Evolutionary conservation across 73 alveolate genomes (phyloP).

Genomic region (Blepharisma japonicum): DNA sequence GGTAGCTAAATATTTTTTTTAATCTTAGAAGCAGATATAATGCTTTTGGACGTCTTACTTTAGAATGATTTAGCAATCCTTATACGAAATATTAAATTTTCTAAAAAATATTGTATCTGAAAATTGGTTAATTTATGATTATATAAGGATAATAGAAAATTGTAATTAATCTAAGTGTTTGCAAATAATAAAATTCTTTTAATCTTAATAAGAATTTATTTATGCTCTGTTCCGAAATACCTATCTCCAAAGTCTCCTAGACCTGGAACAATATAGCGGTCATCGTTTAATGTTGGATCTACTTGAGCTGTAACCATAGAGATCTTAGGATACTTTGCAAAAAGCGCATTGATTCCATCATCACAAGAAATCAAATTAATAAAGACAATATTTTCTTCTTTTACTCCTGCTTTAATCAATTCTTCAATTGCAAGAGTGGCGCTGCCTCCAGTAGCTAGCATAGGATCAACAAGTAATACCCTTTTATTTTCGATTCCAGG

Average conservation of each 20-base stretch:
- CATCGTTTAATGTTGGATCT: conserved; percentile 58
- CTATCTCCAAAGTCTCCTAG: conserved; percentile 79
- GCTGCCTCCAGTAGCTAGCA: conserved; percentile 74
- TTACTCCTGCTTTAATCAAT: conserved; percentile 51
- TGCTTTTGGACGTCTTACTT: too few species aligned
- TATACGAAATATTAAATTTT: too few species aligned
- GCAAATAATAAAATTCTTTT: too few species aligned
- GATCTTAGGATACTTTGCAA: conserved; percentile 42
- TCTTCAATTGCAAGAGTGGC: conserved; percentile 39
- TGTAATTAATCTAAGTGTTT: conserved; percentile 80
- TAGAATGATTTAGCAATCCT: too few species aligned
- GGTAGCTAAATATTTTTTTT: too few species aligned
- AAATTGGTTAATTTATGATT: too few species aligned
- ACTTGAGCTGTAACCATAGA: conserved; percentile 54
- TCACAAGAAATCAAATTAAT: conserved; percentile 62
- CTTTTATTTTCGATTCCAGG: conserved; percentile 39
- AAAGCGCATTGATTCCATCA: conserved; percentile 46
- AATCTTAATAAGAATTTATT: neutral
- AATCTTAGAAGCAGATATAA: too few species aligned
- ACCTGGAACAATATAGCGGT: conserved; percentile 63
- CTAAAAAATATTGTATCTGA: too few species aligned
- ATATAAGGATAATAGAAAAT: conserved; percentile 74
- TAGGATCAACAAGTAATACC: conserved; percentile 62
- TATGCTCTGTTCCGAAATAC: conserved; percentile 43
- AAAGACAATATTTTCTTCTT: conserved; percentile 56